phyloP scores from a whole-genome alignment of 768 basidiomycete species.

The Phanerochaete sordida region DNA sequence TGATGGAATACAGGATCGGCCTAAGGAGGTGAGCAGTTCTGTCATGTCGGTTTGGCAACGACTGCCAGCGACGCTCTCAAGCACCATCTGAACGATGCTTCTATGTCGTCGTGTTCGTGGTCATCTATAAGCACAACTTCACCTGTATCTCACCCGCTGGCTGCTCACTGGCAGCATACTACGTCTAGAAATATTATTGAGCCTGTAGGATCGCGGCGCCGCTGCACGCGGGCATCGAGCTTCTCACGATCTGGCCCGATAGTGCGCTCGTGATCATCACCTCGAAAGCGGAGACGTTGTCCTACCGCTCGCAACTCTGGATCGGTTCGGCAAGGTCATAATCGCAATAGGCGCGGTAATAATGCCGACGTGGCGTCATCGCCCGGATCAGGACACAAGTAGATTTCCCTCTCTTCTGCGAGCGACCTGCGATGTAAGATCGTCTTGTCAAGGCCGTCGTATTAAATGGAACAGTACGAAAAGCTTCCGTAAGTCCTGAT shows the following conservation, averaged over 20 bases:
- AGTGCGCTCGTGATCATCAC: constrained; percentile 27
- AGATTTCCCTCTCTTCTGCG: too few relatives aligned
- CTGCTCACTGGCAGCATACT: too few relatives aligned
- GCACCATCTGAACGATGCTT: constrained; percentile 1
- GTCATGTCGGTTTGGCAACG: not conserved
- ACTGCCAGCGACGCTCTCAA: too few relatives aligned
- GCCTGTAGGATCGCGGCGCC: constrained; percentile 32
- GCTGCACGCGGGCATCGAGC: constrained; percentile 20
- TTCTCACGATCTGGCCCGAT: constrained; percentile 21
- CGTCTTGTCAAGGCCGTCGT: too few relatives aligned
- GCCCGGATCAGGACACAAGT: too few relatives aligned
- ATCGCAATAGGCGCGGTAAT: constrained; percentile 35
- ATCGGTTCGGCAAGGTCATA: constrained; percentile 34
- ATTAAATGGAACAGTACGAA: too few relatives aligned
- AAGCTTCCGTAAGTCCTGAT: too few relatives aligned
- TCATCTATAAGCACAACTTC: constrained; percentile 3
- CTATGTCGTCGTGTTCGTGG: not conserved
- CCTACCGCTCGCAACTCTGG: constrained; percentile 25
- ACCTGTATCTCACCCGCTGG: too few relatives aligned
- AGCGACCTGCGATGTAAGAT: too few relatives aligned
- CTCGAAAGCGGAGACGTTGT: constrained; percentile 17
- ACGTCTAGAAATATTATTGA: constrained; percentile 41
- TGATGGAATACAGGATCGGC: constrained; percentile 2
- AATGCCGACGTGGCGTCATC: too few relatives aligned
- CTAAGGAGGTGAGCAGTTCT: constrained; percentile 2